Conservation (phyloP, 2,329 filamentous ascomycete species). For the Colletotrichum graminicola region DNA sequence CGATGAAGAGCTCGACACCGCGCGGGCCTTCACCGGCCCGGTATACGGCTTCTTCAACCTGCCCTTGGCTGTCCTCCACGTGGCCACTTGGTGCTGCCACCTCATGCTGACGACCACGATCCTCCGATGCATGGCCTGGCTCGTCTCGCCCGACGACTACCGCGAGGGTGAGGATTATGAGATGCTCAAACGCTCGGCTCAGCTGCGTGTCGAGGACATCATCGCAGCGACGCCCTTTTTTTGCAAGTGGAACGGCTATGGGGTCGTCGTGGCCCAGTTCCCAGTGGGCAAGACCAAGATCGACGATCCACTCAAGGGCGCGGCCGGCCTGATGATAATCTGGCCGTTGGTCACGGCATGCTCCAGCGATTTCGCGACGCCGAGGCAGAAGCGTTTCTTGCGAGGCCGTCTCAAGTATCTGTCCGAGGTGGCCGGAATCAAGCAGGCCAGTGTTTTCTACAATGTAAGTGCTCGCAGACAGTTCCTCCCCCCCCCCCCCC, state of each 20-base stretch:
- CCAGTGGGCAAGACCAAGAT: slow-evolving; percentile 37
- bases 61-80: slow-evolving; percentile 42
- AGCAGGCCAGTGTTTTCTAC: slow-evolving; percentile 43
- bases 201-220: slow-evolving; percentile 42
- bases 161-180: slow-evolving; percentile 42
- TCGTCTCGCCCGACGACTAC: slow-evolving; percentile 43
- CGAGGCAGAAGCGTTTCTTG: slow-evolving; percentile 42
- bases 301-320: slow-evolving; percentile 42
- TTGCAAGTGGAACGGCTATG: slow-evolving; percentile 44
- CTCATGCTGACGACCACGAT: slow-evolving; percentile 45
- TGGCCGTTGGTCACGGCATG: slow-evolving; percentile 43
- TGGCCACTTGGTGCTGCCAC: slow-evolving; percentile 44
- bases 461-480: slow-evolving; percentile 35
- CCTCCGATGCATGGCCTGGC: slow-evolving; percentile 44
- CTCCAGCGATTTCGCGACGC: slow-evolving; percentile 43
- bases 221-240: slow-evolving; percentile 43
- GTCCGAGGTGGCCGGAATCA: slow-evolving; percentile 44
- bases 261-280: slow-evolving; percentile 39
- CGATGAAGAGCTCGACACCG: slow-evolving; percentile 39
- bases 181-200: slow-evolving; percentile 39
- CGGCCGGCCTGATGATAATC: slow-evolving; percentile 42
- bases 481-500: no score
- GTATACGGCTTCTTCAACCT: slow-evolving; percentile 44
- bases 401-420: slow-evolving; percentile 41
- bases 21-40: slow-evolving; percentile 34